These are phyloP conservation scores for Nothophoma quercina DNA, from an alignment of 2,329 filamentous ascomycete species.

Conservation along the genomic window DNA sequence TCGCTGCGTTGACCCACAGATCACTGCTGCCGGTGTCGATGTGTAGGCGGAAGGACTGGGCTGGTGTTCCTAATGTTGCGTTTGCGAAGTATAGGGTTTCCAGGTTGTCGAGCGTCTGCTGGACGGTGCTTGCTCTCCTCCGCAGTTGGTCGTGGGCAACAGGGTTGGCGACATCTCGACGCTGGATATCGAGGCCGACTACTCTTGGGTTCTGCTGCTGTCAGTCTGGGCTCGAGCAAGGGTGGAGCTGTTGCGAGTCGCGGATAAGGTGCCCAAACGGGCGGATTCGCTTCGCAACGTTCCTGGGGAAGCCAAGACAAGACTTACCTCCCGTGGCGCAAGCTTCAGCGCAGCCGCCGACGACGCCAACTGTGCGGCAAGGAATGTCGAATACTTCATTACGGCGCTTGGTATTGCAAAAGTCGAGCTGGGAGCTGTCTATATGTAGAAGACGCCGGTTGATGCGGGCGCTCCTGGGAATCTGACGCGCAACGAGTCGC, in stretches of 20 bases:
- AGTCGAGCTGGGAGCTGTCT: not conserved
- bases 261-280: conserved; percentile 9
- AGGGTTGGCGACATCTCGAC: conserved; percentile 56
- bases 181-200: conserved; percentile 60
- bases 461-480: not conserved
- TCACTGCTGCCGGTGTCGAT: conserved; percentile 71
- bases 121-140: conserved; percentile 52
- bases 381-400: conserved; percentile 44
- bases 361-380: conserved; percentile 41
- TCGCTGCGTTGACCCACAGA: conserved; percentile 70
- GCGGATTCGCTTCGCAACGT: conserved; percentile 26
- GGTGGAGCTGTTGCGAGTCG: conserved; percentile 3
- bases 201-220: conserved; percentile 53
- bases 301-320: conserved; percentile 33
- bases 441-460: conserved; percentile 6
- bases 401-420: not conserved
- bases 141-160: conserved; percentile 56
- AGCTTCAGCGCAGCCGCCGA: conserved; percentile 39
- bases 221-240: conserved; percentile 18
- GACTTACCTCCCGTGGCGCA: conserved; percentile 45
- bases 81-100: conserved; percentile 68
- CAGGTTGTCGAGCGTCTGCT: conserved; percentile 62
- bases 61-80: conserved; percentile 64
- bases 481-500: conserved; percentile 15
- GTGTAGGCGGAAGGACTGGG: conserved; percentile 62